Evolutionary conservation across 306 rosid genomes (phyloP).

Genomic region (Rubus idaeus): DNA sequence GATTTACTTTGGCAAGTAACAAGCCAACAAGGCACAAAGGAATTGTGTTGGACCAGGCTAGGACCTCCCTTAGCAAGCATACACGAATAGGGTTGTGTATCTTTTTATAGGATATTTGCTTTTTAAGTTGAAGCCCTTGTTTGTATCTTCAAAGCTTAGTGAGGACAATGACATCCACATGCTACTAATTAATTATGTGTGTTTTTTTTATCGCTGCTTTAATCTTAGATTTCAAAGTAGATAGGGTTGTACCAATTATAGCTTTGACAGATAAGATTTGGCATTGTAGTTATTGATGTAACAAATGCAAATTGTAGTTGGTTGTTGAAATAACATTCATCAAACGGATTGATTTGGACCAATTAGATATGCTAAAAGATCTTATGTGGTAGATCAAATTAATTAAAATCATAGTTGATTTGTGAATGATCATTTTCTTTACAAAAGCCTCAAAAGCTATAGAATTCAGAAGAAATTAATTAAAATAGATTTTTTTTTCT

Average conservation of each 20-base stretch:
- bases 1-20: neutral
- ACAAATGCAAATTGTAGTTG: constrained; percentile 7
- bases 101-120: too few species aligned
- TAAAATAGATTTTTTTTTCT: too few species aligned
- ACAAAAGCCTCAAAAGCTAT: too few species aligned
- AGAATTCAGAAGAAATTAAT: too few species aligned
- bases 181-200: neutral
- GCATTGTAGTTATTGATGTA: neutral
- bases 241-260: neutral
- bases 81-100: too few species aligned
- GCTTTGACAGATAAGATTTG: neutral
- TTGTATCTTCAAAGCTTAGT: neutral
- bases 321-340: constrained; percentile 13
- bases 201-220: too few species aligned
- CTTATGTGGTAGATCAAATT: too few species aligned
- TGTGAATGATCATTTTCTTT: too few species aligned
- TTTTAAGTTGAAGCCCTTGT: neutral
- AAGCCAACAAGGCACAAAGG: neutral
- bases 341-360: neutral
- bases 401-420: too few species aligned
- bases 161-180: constrained; percentile 19
- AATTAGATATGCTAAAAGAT: neutral
- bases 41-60: neutral
- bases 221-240: neutral
- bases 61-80: neutral